Evolutionary conservation across 2,329 filamentous ascomycete genomes (phyloP), one percentile per base, ranked within the genome.

Genomic region (Cladosporium sp.): DNA sequence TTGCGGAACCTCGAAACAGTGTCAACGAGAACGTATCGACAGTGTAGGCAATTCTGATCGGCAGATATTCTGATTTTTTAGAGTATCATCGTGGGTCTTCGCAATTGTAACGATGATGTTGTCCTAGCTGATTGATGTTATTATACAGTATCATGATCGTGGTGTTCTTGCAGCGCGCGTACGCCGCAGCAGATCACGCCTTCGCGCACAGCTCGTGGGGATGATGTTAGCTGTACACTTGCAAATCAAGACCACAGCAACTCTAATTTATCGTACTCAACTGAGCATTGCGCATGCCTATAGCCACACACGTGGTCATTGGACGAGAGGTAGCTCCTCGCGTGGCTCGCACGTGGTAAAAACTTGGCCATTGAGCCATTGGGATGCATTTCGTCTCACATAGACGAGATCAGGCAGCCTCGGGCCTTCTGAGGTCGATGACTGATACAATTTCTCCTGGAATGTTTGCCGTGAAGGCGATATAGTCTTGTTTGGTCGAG

Each of bases 1-100:
- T 29, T 21, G 31, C 18, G 52, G 52, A 55, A 55, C 52, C 52
- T 55, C 52, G 28, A 55, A 55, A 55, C 52, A 2, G 55, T 57
- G 31, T 21, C 29, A 26, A 37, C 21, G n/a, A 57, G 52, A 55
- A 33, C 14, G 5, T 23, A 21, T 7, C 18, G 16, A 12, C 40
- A 57, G 3, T 26, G 31, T 23, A 57, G 35, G 56, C 23, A 59
- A 26, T 44, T 46, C 37, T 28, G 4, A 26, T 21, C 55, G 33
- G 33, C 21, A 40, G 10, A 23, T 40, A 8, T 57, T 26, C 2
- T 35, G 23, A 14, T 33, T 6, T 6, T 2, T 8, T 31, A 1
- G n/a, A 10, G 10, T 18, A 11, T 11, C 5, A n/a, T 29, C 28
- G 14, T 18, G 8, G 50, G 16, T 53, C 26, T 46, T 3, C 4